Percentiles rank a stretch among this genome's conserved stretches.
phyloP scores from a whole-genome alignment of 2,329 filamentous ascomycete species.

The Fusarium luffae region DNA sequence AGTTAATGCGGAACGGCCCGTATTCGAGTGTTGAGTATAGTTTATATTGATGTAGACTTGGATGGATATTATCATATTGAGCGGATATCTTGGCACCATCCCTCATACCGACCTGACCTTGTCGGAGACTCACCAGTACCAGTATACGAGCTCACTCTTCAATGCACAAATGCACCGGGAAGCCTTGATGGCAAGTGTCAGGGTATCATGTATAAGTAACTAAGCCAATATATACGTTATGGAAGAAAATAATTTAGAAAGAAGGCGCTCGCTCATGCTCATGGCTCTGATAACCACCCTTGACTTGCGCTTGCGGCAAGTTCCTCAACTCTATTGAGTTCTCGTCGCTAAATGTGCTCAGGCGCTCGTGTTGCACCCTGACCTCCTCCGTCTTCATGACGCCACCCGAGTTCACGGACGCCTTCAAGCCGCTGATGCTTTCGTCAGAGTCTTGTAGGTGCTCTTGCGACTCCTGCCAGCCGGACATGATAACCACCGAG shows the following conservation, averaged over 20 bases:
- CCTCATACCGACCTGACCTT: background rate
- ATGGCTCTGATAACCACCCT: background rate
- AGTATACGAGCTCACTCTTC: background rate
- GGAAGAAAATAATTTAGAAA: background rate
- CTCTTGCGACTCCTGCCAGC: conserved; percentile 50
- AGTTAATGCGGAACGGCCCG: background rate
- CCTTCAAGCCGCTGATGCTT: conserved; percentile 1
- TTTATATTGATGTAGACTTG: background rate
- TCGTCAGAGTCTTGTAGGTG: conserved; percentile 43
- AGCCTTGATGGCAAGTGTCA: background rate
- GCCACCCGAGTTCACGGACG: conserved; percentile 27
- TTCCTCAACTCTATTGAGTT: conserved; percentile 39
- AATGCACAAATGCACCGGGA: too few species aligned
- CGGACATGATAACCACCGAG: conserved; percentile 50
- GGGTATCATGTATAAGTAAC: conserved; percentile 1
- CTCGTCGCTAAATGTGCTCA: conserved; percentile 35
- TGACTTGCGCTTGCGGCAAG: conserved; percentile 14
- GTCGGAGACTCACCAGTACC: rapidly evolving
- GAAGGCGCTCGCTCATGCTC: conserved; percentile 2
- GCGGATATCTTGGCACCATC: background rate
- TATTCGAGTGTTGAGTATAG: background rate
- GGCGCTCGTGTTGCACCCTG: conserved; percentile 41
- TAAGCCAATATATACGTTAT: background rate
- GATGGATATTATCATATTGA: background rate
- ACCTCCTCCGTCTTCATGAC: conserved; percentile 50